These are phyloP conservation scores for Talaromyces marneffei DNA, from an alignment of 2,329 filamentous ascomycete genomes.

Conservation along the genomic window DNA sequence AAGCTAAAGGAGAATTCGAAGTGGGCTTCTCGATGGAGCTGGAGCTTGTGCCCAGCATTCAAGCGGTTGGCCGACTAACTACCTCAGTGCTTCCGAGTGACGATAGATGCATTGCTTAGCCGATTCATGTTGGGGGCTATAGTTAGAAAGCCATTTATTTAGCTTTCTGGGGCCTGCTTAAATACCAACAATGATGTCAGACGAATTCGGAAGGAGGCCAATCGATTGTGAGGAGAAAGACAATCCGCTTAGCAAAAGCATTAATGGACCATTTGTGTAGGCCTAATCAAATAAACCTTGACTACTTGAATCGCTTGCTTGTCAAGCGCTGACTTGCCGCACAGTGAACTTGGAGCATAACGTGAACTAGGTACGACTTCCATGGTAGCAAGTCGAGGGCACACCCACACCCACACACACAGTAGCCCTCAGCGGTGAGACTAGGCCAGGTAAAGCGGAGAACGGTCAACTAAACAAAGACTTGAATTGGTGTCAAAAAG, in stretches of 20 bases:
- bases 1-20: neutral
- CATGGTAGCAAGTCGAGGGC: neutral
- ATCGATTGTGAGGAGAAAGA: neutral
- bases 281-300: neutral
- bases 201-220: neutral
- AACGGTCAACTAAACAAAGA: neutral
- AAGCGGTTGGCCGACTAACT: neutral
- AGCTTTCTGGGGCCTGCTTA: neutral
- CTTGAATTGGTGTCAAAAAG: neutral
- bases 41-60: neutral
- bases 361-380: neutral
- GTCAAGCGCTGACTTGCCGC: neutral
- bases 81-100: neutral
- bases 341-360: neutral
- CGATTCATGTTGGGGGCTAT: conserved; percentile 3
- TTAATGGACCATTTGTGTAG: neutral
- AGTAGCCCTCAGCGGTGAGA: neutral
- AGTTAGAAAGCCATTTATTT: neutral
- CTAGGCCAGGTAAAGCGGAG: neutral
- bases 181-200: conserved; percentile 1
- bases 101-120: neutral
- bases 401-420: neutral
- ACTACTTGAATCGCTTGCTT: neutral
- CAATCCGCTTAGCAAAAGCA: no score
- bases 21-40: neutral